These are phyloP conservation scores for Aspergillus tubingensis DNA, from an alignment of 2,329 filamentous ascomycete species.

Conservation along the genomic window DNA sequence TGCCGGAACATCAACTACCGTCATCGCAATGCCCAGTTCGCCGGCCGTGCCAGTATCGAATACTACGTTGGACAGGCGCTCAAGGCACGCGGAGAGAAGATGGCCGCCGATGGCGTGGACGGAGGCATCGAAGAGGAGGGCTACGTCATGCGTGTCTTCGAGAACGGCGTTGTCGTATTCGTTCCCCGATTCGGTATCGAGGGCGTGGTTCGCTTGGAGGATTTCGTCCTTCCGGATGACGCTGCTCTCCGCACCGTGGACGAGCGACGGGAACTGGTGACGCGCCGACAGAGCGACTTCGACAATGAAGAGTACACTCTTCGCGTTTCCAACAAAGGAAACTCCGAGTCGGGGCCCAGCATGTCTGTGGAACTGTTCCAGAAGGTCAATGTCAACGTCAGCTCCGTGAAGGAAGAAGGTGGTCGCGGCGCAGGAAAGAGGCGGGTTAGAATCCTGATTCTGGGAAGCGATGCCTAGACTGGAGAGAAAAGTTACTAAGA, in stretches of 20 bases:
- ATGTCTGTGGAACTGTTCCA: slow-evolving; percentile 80
- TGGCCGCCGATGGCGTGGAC: slow-evolving; percentile 37
- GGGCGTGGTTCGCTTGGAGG: slow-evolving; percentile 80
- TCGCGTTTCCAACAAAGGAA: slow-evolving; percentile 57
- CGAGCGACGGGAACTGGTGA: slow-evolving; percentile 36
- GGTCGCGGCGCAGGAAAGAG: slow-evolving; percentile 82
- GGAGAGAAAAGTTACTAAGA: slow-evolving; percentile 2
- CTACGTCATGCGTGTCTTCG: slow-evolving; percentile 96
- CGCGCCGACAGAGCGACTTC: slow-evolving; percentile 71
- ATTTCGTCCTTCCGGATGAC: slow-evolving; percentile 71
- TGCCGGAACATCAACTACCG: slow-evolving; percentile 98
- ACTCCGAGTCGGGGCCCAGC: slow-evolving; percentile 32
- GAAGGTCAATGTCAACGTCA: slow-evolving; percentile 85
- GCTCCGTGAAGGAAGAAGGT: slow-evolving; percentile 83
- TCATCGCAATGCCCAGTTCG: slow-evolving; percentile 95
- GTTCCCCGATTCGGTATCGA: slow-evolving; percentile 96
- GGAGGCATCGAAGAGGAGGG: slow-evolving; percentile 74
- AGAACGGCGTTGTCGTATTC: slow-evolving; percentile 95
- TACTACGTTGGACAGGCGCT: slow-evolving; percentile 98
- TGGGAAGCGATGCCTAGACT: slow-evolving; percentile 28
- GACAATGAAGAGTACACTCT: slow-evolving; percentile 85
- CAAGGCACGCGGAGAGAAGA: slow-evolving; percentile 64
- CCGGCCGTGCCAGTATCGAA: slow-evolving; percentile 88
- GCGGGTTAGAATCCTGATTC: slow-evolving; percentile 53
- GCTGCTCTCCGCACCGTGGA: slow-evolving; percentile 32